Conservation (phyloP, 352 stramenopile species). For the Pythium folliculosum region DNA sequence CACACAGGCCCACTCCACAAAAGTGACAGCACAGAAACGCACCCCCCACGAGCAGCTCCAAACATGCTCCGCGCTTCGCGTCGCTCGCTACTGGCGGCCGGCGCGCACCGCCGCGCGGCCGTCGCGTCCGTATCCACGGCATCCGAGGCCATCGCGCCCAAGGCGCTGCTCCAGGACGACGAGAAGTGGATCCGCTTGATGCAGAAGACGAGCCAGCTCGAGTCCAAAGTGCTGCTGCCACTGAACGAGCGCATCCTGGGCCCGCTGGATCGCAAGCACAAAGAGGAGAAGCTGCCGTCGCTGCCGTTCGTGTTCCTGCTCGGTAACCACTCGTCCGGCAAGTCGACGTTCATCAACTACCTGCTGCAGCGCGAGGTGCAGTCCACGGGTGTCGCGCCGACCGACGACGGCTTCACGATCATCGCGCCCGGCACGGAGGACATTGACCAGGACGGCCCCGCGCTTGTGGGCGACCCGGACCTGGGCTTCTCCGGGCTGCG, state of each 20-base stretch:
- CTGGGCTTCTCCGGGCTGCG: slow-evolving; percentile 96
- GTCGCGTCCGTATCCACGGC: slow-evolving; percentile 21
- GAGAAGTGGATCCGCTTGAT: slow-evolving; percentile 87
- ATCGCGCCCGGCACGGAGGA: slow-evolving; percentile 96
- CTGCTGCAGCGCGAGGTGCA: slow-evolving; percentile 95
- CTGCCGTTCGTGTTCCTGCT: slow-evolving; percentile 99
- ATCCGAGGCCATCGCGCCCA: slow-evolving; percentile 34
- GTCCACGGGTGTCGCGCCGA: slow-evolving; percentile 98
- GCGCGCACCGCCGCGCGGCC: slow-evolving; percentile 2
- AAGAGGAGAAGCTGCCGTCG: slow-evolving; percentile 90
- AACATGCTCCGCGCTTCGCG: slow-evolving; percentile 29
- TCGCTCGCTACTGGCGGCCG: slow-evolving; percentile 23
- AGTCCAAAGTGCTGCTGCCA: slow-evolving; percentile 71
- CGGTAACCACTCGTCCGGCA: slow-evolving; percentile 99
- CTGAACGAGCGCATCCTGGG: slow-evolving; percentile 87
- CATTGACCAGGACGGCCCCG: slow-evolving; percentile 96
- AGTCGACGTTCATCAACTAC: slow-evolving; percentile 99
- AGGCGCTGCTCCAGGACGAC: slow-evolving; percentile 39
- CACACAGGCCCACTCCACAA: too few relatives aligned
- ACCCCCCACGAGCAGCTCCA: background rate
- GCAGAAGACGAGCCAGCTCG: slow-evolving; percentile 76
- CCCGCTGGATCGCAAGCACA: slow-evolving; percentile 87
- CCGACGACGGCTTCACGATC: slow-evolving; percentile 99
- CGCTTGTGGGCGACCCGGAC: slow-evolving; percentile 96
- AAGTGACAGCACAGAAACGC: slow-evolving; percentile 23